Base-by-base conservation (phyloP, 257 asterid genomes). In the Scutellaria galericulata region DNA sequence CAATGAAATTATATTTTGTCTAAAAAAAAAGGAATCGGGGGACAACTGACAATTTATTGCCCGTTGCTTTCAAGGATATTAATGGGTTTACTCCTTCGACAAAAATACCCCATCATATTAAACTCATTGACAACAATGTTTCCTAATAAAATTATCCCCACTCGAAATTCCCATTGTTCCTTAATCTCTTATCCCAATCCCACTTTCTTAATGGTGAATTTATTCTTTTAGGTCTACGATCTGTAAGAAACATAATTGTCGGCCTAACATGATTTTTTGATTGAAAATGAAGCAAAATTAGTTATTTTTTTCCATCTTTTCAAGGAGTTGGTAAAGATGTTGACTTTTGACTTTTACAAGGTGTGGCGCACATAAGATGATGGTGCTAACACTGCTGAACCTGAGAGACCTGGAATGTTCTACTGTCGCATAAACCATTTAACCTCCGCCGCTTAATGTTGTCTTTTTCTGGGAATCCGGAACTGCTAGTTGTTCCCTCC, bases 381-480 rank as follows among this genome's bases (percentile, higher is more conserved):
- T 4, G 46, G 18, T 37, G 44, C 73, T 77, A 71, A 56, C 83
- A 80, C 53, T 42, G 72, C 60, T 81, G 84, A 74, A 56, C 27
- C 48, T 72, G 80, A 27, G 87, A 78, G 56, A 69, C 67, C 64
- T 73, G 79, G 71, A 71, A 65, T 12, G 75, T 51, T 12, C 45
- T 56, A 22, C 62, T 73, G 57, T 41, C 74, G 68, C 74, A 68
- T 20, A 81, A 70, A 46, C 75, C 73, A 20, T 63, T 45, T 66
- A 81, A 57, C 73, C 85, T 79, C 71, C 46, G 84, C 75, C 81
- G 76, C 74, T 83, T 84, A 7, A 70, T 48, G 51, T n/a, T 14
- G 68, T 68, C 69, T n/a, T 46, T 58, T 15, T 68, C 87, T 35
- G 68, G 47, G 11, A 69, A 46, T 11, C 63, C 52, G 8, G 56